Evolutionary conservation across 2,329 filamentous ascomycete genomes (phyloP), one percentile per base, ranked within the genome.

Genomic region (Fusarium concolor): DNA sequence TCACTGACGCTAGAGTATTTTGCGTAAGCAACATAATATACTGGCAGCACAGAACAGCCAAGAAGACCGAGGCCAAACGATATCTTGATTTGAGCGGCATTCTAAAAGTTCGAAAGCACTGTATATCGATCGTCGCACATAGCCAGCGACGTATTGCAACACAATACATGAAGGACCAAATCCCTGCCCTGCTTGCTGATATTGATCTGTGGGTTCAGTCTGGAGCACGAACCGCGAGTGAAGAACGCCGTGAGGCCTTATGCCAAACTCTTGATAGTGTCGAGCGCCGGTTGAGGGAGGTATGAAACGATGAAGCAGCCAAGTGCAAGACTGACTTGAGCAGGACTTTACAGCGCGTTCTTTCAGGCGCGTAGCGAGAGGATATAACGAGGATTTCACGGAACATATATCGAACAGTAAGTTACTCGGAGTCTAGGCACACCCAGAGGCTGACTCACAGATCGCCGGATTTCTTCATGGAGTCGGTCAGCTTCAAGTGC

Each of bases 21-120:
- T 84, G 82, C 49, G 78, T 81, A 11, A 82, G 82, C 68, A 85
- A 84, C 62, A 73, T 51, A 2, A 59, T 77, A 4, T 85, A 85
- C 68, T 80, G 79, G 80, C 63, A 77, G 0, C 37, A 79, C 24
- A 77, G 82, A 5, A 24, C 72, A 1, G 38, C 56, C 5, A 65
- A 76, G 2, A 65, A 38, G 43, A 17, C 55, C 2, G 17, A 24
- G 0, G 42, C 73, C 42, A 17, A 60, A 67, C 77, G 76, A 0
- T 72, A 72, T n/a, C 77, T 85, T 4, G 18, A 70, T 0, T 69
- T 84, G 7, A 84, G 82, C 49, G 82, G 82, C 0, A 82, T 85
- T 39, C 15, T 82, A 0, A 67, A 71, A 5, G 56, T 84, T 1
- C 78, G 83, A 3, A 76, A 74, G 45, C 76, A 84, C 61, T 85